Evolutionary conservation across 768 basidiomycete genomes (phyloP).

Genomic region (Hemileccinum rubropunctum): DNA sequence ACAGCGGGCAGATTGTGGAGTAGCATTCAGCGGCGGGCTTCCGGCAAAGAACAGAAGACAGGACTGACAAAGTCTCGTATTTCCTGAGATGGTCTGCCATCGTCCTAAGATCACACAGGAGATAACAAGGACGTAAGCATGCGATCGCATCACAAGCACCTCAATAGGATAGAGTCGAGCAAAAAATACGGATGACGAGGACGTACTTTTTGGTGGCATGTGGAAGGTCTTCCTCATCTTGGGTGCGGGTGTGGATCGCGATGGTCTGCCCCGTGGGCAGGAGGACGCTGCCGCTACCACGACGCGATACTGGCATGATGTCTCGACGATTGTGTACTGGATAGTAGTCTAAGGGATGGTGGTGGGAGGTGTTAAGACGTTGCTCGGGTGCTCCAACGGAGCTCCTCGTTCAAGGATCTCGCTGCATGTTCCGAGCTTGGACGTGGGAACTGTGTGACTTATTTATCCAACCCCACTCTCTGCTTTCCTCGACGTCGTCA

Average conservation of each 20-base stretch:
- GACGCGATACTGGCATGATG: slow-evolving; percentile 65
- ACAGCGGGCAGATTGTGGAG: not conserved
- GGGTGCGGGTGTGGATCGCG: slow-evolving; percentile 84
- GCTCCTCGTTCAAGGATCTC: slow-evolving; percentile 10
- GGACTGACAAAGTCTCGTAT: slow-evolving; percentile 78
- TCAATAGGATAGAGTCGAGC: not conserved
- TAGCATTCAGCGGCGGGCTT: slow-evolving; percentile 1
- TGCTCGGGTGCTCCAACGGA: slow-evolving; percentile 9
- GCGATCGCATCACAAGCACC: not conserved
- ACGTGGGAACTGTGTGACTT: slow-evolving; percentile 28
- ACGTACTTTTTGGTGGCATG: slow-evolving; percentile 91
- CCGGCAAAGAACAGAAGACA: not conserved
- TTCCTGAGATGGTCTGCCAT: slow-evolving; percentile 94
- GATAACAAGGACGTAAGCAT: slow-evolving; percentile 6
- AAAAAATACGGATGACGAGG: not conserved
- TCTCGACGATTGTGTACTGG: not conserved
- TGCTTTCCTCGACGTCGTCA: slow-evolving; percentile 28
- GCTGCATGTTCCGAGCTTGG: not conserved
- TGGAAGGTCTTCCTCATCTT: slow-evolving; percentile 84
- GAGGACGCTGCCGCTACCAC: slow-evolving; percentile 73
- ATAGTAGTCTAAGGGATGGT: slow-evolving; percentile 6
- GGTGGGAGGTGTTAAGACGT: slow-evolving; percentile 15
- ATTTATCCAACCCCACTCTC: slow-evolving; percentile 2
- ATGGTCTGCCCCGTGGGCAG: slow-evolving; percentile 75
- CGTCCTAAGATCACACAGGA: slow-evolving; percentile 51